Conservation (phyloP, 1,139 yeast genomes). For the Magnusiomyces paraingens region DNA sequence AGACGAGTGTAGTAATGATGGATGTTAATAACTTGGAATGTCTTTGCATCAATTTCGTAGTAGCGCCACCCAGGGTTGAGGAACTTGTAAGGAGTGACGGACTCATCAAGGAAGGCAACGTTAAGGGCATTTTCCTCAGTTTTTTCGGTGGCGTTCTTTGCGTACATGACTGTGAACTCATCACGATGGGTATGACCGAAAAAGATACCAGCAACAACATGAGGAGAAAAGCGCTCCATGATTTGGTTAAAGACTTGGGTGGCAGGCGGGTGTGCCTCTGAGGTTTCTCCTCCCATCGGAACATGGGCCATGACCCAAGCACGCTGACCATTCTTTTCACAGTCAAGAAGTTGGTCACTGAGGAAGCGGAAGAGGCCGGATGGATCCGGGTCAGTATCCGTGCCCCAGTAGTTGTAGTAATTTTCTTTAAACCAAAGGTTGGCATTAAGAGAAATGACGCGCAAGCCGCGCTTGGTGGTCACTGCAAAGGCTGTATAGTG, state of each 20-base stretch:
- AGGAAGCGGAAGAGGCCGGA: slow-evolving; percentile 61
- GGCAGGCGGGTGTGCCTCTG: slow-evolving; percentile 56
- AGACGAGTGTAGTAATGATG: slow-evolving; percentile 42
- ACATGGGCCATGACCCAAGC: slow-evolving; percentile 72
- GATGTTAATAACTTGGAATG: slow-evolving; percentile 56
- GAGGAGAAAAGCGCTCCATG: slow-evolving; percentile 60
- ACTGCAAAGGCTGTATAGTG: slow-evolving; percentile 62
- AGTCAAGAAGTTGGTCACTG: slow-evolving; percentile 51
- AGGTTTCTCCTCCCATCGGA: slow-evolving; percentile 43
- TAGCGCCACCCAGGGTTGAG: slow-evolving; percentile 67
- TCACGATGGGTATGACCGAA: slow-evolving; percentile 71
- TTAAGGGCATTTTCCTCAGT: slow-evolving; percentile 43
- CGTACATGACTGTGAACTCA: slow-evolving; percentile 54
- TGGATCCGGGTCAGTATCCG: slow-evolving; percentile 48
- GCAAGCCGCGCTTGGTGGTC: slow-evolving; percentile 50
- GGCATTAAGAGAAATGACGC: slow-evolving; percentile 59
- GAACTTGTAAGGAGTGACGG: slow-evolving; percentile 46
- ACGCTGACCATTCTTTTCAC: slow-evolving; percentile 51
- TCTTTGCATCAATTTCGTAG: slow-evolving; percentile 57
- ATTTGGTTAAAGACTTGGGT: slow-evolving; percentile 53
- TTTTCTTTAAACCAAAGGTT: slow-evolving; percentile 62
- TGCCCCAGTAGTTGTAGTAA: slow-evolving; percentile 54
- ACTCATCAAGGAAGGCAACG: slow-evolving; percentile 52
- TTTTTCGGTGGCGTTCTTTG: slow-evolving; percentile 34
- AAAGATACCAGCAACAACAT: slow-evolving; percentile 61